Base-by-base conservation (phyloP, 495 filamentous ascomycete genomes). In the Annulohypoxylon nitens region DNA sequence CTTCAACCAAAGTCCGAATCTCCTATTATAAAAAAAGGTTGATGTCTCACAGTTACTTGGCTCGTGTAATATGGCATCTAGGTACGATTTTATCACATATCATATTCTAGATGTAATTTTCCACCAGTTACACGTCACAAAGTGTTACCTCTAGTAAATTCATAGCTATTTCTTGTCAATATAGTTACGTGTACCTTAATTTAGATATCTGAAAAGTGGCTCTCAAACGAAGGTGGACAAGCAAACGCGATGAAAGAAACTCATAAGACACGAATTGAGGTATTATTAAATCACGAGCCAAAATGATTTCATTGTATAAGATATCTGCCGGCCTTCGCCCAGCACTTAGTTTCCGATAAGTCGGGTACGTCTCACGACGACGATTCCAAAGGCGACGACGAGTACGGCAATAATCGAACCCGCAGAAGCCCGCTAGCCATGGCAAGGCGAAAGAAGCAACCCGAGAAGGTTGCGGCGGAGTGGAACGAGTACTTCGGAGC, bases 401-500 rank as follows among this genome's bases (percentile, higher is more conserved):
- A 34, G 25, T 47, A 16, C 53, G 26, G 26, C 36, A 62, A 41
- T 55, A 62, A 43, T 10, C 25, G 18, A 48, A 11, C 25, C 10
- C 6, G 23, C 39, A 25, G 2, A 33, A 69, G 18, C 37, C 43
- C 25, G 33, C 45, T 16, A 18, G 43, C 25, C 14, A 67, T 67
- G 63, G 33, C 61, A 23, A 57, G 11, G 45, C 57, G 16, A 37
- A 66, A 60, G 61, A 14, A 11, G 11, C 12, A 51, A 7, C 25
- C 23, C 4, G 2, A 26, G 20, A n/a, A 69, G 18, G 61, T 76
- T 11, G 75, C 70, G 18, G 0, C n/a, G 8, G 47, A 53, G 5
- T 80, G 80, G 75, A 50, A 74, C 16, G 12, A 59, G 0, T 80
- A 81, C 53, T 81, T 82, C 59, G 79, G 80, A 54, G 2, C 34